These are phyloP conservation scores for Nigrospora oryzae DNA, from an alignment of 2,329 filamentous ascomycete species.

Conservation along the genomic window DNA sequence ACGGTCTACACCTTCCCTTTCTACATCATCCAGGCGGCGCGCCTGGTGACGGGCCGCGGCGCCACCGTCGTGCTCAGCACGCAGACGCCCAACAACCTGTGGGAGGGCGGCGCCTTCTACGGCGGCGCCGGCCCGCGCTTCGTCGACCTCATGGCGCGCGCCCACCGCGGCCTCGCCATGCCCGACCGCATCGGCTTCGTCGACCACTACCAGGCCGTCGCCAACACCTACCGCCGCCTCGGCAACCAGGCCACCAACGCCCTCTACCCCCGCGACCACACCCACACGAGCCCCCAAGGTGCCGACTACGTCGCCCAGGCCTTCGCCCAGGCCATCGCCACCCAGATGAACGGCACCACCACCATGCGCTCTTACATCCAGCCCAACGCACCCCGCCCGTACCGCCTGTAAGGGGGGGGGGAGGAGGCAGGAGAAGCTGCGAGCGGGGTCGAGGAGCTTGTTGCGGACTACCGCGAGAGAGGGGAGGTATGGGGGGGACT, in stretches of 20 bases:
- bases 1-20: constrained; percentile 21
- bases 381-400: neutral
- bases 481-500: no score
- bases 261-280: constrained; percentile 51
- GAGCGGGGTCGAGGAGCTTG: no score
- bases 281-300: constrained; percentile 47
- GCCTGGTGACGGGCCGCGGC: constrained; percentile 38
- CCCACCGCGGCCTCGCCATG: constrained; percentile 6
- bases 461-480: no score
- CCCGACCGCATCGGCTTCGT: constrained; percentile 35
- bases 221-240: constrained; percentile 36
- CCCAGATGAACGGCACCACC: constrained; percentile 14
- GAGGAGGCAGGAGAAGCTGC: no score
- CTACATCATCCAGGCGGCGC: constrained; percentile 17
- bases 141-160: constrained; percentile 35
- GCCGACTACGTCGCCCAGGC: constrained; percentile 43
- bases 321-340: constrained; percentile 43
- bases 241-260: constrained; percentile 37
- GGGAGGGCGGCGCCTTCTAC: constrained; percentile 46
- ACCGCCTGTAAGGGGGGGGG: neutral
- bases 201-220: constrained; percentile 47
- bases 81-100: constrained; percentile 54
- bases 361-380: constrained; percentile 9
- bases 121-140: constrained; percentile 40
- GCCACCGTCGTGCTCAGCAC: constrained; percentile 50